Percentiles rank a stretch among this genome's conserved stretches.
Evolutionary conservation across 1,284 basidiomycete genomes (phyloP).

Genomic region (Papiliotrema nemorosa): DNA sequence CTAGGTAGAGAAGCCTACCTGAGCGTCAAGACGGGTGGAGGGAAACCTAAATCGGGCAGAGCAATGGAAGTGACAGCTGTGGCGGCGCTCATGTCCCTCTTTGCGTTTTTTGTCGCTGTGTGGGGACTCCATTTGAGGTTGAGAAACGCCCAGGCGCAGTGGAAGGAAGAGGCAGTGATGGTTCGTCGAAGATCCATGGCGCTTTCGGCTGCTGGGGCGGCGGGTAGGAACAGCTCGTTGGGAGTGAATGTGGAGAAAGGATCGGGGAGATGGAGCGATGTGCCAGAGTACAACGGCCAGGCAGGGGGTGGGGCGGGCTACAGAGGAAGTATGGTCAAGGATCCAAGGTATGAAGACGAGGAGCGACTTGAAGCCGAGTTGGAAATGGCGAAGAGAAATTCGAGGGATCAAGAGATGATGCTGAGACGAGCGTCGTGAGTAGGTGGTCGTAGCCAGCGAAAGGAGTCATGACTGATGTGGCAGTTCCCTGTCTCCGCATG

Average conservation of each 20-base stretch:
- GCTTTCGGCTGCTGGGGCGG: conserved; percentile 15
- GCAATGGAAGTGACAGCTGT: conserved; percentile 46
- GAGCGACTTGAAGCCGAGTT: conserved; percentile 22
- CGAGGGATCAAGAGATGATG: conserved; percentile 22
- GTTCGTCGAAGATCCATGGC: conserved; percentile 35
- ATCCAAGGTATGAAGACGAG: conserved; percentile 14
- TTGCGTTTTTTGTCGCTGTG: conserved; percentile 33
- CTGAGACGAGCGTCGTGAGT: conserved; percentile 33
- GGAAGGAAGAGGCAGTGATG: conserved; percentile 42
- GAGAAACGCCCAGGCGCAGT: conserved; percentile 27
- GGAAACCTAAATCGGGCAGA: conserved; percentile 28
- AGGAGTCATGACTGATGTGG: background rate
- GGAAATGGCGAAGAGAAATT: conserved; percentile 17
- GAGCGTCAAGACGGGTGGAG: conserved; percentile 24
- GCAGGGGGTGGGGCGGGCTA: background rate
- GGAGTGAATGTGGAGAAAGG: conserved; percentile 12
- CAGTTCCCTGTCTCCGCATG: conserved; percentile 13
- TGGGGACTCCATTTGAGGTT: conserved; percentile 42
- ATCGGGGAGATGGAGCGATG: conserved; percentile 1
- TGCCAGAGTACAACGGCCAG: conserved; percentile 2
- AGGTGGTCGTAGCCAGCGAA: too few species aligned
- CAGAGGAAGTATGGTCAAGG: conserved; percentile 4
- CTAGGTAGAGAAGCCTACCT: conserved; percentile 29
- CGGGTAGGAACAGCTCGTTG: conserved; percentile 9
- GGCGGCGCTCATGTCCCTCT: conserved; percentile 37